Base-by-base conservation (phyloP, 257 asterid species). In the Solanum acaule region DNA sequence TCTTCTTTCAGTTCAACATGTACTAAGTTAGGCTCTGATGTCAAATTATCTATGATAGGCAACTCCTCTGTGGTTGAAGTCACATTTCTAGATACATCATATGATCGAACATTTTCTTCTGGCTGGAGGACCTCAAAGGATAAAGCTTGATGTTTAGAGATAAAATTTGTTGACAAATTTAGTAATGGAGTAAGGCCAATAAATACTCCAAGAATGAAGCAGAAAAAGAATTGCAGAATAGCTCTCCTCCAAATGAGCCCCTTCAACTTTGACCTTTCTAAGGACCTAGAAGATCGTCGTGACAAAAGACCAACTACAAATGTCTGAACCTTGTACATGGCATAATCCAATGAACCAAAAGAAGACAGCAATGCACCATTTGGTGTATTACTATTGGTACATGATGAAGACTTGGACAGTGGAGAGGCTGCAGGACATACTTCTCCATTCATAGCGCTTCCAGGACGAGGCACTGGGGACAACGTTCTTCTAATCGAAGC, bases 401-500 rank as follows among this genome's bases (percentile, higher is more conserved):
- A 89, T 1, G 98, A 91, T 7, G 97, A 93, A 3, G 97, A 91
- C 83, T 94, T 95, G 33, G 97, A 93, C 89, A 94, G 86, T 15
- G 98, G 94, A 46, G 98, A 93, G 15, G 98, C 92, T 27, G 91
- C 92, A 63, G 93, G 91, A 67, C 88, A 89, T 13, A 94, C 95
- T 89, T 95, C 97, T 16, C 94, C 95, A 68, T 91, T 92, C 89
- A 89, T 37, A 83, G 91, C 8, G 68, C 87, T 79, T 72, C 96
- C 94, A 0, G 93, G 93, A 23, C 95, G 92, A 87, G 95, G 93
- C 87, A 93, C 93, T 6, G 95, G 97, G 33, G 96, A 93, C 85
- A 93, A 46, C 37, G 96, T 90, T 89, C 98, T 91, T 90, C 98
- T 91, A 79, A 95, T 92, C 22, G 95, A 96, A 79, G 98, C 96